A percentile compares a stretch with the other conserved stretches of the same genome.
Conservation (phyloP, 106 monocot species). For the Allium cepa region DNA sequence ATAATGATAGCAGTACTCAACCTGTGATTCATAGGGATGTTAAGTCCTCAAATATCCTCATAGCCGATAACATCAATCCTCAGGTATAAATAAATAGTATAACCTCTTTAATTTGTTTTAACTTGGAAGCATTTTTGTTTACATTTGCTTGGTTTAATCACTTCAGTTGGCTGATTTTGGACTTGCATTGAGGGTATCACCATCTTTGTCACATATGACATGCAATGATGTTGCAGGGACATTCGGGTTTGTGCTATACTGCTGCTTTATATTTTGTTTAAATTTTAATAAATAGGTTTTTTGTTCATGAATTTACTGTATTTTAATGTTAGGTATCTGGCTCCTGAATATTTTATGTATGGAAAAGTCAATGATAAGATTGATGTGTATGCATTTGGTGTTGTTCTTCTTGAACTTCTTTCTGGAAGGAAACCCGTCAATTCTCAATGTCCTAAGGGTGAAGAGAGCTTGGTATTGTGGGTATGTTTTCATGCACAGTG, state of each 20-base stretch:
- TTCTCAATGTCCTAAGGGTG: conserved; percentile 43
- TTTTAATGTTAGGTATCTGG: conserved; percentile 52
- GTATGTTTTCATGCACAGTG: conserved; percentile 21
- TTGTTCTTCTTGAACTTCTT: conserved; percentile 86
- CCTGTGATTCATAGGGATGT: conserved; percentile 85
- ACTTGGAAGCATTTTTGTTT: background rate
- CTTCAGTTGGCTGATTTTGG: conserved; percentile 90
- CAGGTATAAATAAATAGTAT: conserved; percentile 23
- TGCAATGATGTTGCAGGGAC: conserved; percentile 85
- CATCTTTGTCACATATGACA: conserved; percentile 27
- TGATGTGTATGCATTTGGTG: conserved; percentile 89
- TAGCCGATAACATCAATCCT: conserved; percentile 53
- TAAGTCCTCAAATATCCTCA: conserved; percentile 85
- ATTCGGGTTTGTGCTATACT: conserved; percentile 56
- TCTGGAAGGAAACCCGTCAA: conserved; percentile 65
- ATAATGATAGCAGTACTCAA: conserved; percentile 24
- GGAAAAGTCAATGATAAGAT: conserved; percentile 81
- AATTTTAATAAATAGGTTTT: background rate
- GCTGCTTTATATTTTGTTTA: background rate
- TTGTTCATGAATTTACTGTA: background rate
- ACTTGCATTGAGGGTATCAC: conserved; percentile 51
- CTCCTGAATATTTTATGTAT: conserved; percentile 87
- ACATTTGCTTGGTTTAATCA: background rate
- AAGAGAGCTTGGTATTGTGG: conserved; percentile 87
- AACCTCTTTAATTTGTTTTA: too few species aligned